Evolutionary conservation across 2,329 filamentous ascomycete species (phyloP).

Genomic region (Zasmidium angulare): DNA sequence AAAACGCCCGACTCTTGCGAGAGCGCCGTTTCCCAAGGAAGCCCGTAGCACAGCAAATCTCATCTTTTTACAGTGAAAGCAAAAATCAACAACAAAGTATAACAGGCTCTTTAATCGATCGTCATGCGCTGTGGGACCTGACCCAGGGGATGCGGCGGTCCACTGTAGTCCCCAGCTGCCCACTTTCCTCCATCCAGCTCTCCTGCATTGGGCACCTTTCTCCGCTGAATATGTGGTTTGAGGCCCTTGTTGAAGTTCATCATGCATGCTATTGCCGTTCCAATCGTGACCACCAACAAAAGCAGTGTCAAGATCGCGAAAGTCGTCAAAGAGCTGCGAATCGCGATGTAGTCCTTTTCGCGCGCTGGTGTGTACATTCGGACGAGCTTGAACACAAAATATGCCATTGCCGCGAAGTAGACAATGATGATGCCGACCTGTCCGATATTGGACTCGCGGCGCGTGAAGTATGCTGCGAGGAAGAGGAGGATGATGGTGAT

Average conservation of each 20-base stretch:
- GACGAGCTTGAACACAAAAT: conserved; percentile 97
- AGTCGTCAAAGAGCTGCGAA: conserved; percentile 81
- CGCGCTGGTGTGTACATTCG: conserved; percentile 74
- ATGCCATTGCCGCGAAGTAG: conserved; percentile 84
- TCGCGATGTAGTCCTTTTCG: conserved; percentile 67
- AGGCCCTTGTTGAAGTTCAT: conserved; percentile 87
- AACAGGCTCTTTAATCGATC: conserved; percentile 41
- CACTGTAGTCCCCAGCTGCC: conserved; percentile 20
- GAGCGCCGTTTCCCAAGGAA: not conserved
- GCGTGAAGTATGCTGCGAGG: conserved; percentile 79
- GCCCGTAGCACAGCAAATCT: not conserved
- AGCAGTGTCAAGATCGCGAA: conserved; percentile 93
- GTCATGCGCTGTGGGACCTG: conserved; percentile 43
- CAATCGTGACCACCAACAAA: conserved; percentile 83
- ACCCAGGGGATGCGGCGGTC: conserved; percentile 31
- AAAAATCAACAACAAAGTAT: not conserved
- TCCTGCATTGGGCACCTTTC: conserved; percentile 21
- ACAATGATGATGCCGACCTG: conserved; percentile 76
- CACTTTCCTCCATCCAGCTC: conserved; percentile 23
- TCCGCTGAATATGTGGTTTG: conserved; percentile 72
- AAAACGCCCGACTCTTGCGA: not conserved
- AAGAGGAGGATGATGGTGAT: conserved; percentile 87
- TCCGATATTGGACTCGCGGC: conserved; percentile 75
- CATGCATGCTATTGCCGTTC: conserved; percentile 83
- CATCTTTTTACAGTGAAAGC: not conserved